Evolutionary conservation across 2,329 filamentous ascomycete species (phyloP).

Genomic region (Xylariales sp.): DNA sequence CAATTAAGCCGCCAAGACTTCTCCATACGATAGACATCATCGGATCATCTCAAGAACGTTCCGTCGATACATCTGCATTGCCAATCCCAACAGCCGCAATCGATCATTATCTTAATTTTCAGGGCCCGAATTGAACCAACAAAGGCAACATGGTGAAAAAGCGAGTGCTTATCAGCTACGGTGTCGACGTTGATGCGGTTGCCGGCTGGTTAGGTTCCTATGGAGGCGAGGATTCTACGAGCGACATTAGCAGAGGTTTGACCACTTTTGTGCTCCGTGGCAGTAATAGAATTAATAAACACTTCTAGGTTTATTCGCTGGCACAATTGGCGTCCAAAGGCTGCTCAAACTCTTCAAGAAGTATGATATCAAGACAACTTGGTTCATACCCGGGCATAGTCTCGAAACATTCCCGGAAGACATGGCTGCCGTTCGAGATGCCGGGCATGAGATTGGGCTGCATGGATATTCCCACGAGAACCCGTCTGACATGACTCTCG

Average conservation of each 20-base stretch:
- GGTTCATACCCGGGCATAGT: conserved; percentile 61
- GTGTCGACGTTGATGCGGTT: conserved; percentile 81
- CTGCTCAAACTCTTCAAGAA: conserved; percentile 69
- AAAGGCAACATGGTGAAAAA: conserved; percentile 24
- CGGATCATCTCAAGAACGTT: too few species aligned
- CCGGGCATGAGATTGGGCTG: conserved; percentile 70
- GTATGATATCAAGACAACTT: conserved; percentile 65
- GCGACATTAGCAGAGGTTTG: conserved; percentile 76
- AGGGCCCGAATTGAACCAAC: too few species aligned
- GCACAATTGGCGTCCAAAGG: conserved; percentile 72
- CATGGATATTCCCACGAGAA: conserved; percentile 83
- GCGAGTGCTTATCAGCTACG: conserved; percentile 60
- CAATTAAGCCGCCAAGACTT: neutral
- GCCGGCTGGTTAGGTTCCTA: conserved; percentile 82
- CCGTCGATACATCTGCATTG: too few species aligned
- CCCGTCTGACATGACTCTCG: conserved; percentile 75
- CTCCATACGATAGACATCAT: neutral
- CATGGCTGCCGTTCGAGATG: conserved; percentile 69
- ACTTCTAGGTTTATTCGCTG: conserved; percentile 67
- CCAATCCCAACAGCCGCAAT: too few species aligned
- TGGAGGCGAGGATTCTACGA: conserved; percentile 76
- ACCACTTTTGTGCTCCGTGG: neutral
- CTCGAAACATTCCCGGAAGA: conserved; percentile 76
- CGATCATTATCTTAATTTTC: too few species aligned
- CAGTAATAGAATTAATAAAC: too few species aligned